phyloP scores from a whole-genome alignment of 257 asterid species.

The Solanum arcanum region DNA sequence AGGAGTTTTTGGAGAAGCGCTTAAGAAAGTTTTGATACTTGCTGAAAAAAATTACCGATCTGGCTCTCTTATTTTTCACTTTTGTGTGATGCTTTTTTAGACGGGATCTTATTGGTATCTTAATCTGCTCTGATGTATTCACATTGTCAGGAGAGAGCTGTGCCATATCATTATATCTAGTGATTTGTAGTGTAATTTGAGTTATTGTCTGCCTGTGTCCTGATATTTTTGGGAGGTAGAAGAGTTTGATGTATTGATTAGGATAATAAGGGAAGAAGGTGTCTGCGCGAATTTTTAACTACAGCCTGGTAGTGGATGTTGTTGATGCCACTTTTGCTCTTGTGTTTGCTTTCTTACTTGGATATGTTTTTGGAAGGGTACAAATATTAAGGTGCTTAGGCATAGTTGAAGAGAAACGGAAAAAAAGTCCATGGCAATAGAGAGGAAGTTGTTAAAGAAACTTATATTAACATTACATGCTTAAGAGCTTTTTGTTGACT shows the following conservation, averaged over 20 bases:
- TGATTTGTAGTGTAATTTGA: not conserved
- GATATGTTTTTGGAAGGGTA: not conserved
- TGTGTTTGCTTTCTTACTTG: not conserved
- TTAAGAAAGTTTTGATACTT: not conserved
- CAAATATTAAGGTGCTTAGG: not conserved
- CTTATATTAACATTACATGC: not conserved
- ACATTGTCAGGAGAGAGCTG: not conserved
- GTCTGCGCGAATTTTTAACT: not conserved
- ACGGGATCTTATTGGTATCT: not conserved
- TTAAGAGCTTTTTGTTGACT: not conserved
- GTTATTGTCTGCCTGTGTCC: not conserved
- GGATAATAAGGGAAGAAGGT: not conserved
- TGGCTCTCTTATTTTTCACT: not conserved
- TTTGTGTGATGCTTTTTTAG: not conserved
- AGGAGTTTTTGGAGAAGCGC: not conserved
- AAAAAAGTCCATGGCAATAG: not conserved
- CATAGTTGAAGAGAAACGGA: not conserved
- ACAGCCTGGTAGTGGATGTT: not conserved
- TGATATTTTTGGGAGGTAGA: not conserved
- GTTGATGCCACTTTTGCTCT: not conserved
- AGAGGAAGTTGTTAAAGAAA: not conserved
- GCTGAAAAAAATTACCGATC: not conserved
- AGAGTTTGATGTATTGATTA: not conserved
- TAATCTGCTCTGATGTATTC: not conserved
- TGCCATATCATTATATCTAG: not conserved